Evolutionary conservation across 805 yeast species (phyloP), one percentile per base, ranked within the genome.

Genomic region (Cyberlindnera euphorbiae): DNA sequence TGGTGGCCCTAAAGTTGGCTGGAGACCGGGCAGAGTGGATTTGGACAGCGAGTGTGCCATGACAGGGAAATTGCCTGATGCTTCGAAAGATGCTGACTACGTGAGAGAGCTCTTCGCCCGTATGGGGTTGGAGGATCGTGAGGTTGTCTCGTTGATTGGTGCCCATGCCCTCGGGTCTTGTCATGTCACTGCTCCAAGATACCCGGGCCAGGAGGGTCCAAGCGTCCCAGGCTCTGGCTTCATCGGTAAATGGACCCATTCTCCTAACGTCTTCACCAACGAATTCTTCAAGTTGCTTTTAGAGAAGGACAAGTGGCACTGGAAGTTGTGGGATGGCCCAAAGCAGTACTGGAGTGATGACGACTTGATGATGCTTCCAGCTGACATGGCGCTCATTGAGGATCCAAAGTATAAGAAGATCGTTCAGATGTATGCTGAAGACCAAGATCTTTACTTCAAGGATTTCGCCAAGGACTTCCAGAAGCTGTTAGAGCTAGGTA

Each of bases 181-280:
- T 48, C 94, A 85, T 57, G 66, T 75, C 39, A 53, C 46, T 31
- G 60, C 54, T 35, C 63, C 50, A 10, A 24, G 39, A n/a, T 30
- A 49, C 15, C 55, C 54, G 30, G 49, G 47, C 12, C 47, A 43
- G 23, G 42, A 35, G 14, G 24, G 32, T 6, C 40, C 50, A 6
- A 38, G 44, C 9, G 45, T 45, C 10, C 57, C 69, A 45, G 74
- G 78, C 42, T 75, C 87, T 16, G 94, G 94, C 2, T 87, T 69
- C 64, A 93, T 83, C 46, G 95, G 95, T 11, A 88, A 90, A 43
- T 86, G 95, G 95, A 89, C 90, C 26, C 82, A 81, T 37, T 75
- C 82, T 26, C 86, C 93, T 37, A 83, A 82, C 21, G 60, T 67
- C 45, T 82, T 87, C 57, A 69, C 79, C 35, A 87, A 86, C 63